Evolutionary conservation across 2,329 filamentous ascomycete species (phyloP), one percentile per base, ranked within the genome.

Genomic region (Penicillium sp.): DNA sequence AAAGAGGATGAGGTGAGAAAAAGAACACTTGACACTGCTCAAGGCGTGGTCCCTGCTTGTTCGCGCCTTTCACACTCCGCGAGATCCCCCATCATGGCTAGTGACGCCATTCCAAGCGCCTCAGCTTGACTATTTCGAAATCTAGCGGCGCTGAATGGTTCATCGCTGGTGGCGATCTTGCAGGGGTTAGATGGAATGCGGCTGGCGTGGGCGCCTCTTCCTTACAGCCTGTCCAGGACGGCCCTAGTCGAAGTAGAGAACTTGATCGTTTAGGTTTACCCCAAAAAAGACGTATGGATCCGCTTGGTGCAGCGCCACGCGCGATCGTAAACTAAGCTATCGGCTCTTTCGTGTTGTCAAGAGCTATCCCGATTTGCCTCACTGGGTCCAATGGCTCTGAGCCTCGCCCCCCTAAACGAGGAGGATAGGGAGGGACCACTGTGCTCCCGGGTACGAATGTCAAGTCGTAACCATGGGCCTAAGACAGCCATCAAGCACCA

Each of bases 41-140:
- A 51, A 55, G 29, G 24, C 45, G 52, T 63, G 59, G 57, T 49
- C 61, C 57, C 34, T 54, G 59, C 58, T 46, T 54, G 24, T 48
- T 37, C 29, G 50, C 39, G 44, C 31, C 42, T 39, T 43, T 34
- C 33, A 50, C 16, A 34, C 37, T 40, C 23, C 42, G 31, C 37
- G 45, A 54, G 49, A 54, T 58, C 40, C 37, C 28, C 52, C 48
- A 60, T 60, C 52, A 36, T 52, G 43, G 13, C 37, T 39, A 52
- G 47, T 59, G 45, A 55, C 46, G 52, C 55, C 42, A 60, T 53
- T 13, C 28, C 11, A 14, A 49, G 33, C 36, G 36, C 36, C 43
- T 43, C 19, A 36, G 46, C 29, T 37, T 52, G 46, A 48, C 37
- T 24, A 21, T 23, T 49, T 40, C 36, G 34, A 11, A 14, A 29